These are phyloP conservation scores for Carex kokanica DNA, from an alignment of 176 grass and related monocot species.

Conservation along the genomic window DNA sequence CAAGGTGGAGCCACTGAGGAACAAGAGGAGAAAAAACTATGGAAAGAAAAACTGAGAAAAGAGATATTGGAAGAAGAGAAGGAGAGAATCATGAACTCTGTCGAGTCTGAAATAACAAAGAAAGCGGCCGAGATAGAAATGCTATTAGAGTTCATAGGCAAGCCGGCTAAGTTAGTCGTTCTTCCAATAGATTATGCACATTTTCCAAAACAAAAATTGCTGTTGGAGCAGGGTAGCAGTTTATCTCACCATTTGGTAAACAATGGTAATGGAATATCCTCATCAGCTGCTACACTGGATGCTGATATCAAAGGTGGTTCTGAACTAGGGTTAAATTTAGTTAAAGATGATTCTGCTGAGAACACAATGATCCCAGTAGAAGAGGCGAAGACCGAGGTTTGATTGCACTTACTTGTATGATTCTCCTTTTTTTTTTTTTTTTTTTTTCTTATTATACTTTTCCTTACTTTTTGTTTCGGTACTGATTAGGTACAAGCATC, in stretches of 20 bases:
- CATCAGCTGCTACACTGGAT: neutral
- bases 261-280: neutral
- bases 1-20: neutral
- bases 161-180: constrained; percentile 12
- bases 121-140: constrained; percentile 17
- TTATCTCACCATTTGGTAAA: neutral
- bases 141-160: neutral
- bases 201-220: constrained; percentile 8
- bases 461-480: neutral
- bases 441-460: neutral
- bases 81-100: neutral
- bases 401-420: neutral
- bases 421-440: neutral
- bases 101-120: constrained; percentile 12
- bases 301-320: neutral
- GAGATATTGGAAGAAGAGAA: constrained; percentile 27
- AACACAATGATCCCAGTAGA: neutral
- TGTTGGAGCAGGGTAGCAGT: neutral
- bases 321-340: neutral
- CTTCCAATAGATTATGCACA: neutral
- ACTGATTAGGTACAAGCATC: neutral
- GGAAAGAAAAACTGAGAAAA: constrained; percentile 22
- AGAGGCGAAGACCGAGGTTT: constrained; percentile 8
- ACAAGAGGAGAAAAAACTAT: constrained; percentile 7
- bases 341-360: neutral